Conservation (phyloP, 495 filamentous ascomycete species). For the Penicillium flavigenum region DNA sequence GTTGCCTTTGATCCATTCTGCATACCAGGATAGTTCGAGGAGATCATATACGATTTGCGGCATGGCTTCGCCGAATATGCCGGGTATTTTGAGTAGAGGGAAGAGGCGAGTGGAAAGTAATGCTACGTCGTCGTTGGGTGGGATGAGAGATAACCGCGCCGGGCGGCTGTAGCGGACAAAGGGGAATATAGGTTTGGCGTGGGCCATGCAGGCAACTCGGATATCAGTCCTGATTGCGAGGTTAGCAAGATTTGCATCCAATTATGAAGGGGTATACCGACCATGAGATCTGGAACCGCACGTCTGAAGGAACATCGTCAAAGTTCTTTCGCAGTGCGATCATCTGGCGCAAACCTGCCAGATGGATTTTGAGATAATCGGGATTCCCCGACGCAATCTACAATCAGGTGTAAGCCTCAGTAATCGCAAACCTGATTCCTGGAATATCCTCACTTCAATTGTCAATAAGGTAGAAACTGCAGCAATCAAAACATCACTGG, state of each 20-base stretch:
- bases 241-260: constrained; percentile 12
- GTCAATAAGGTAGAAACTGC: constrained; percentile 47
- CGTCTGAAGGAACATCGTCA: constrained; percentile 40
- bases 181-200: constrained; percentile 48
- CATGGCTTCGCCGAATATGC: constrained; percentile 39
- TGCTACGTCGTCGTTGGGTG: constrained; percentile 38
- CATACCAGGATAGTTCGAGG: constrained; percentile 42
- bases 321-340: constrained; percentile 45
- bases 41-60: constrained; percentile 40
- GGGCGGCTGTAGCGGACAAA: constrained; percentile 44
- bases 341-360: constrained; percentile 50
- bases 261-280: constrained; percentile 16
- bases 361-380: constrained; percentile 48
- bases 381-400: constrained; percentile 48
- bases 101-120: constrained; percentile 39
- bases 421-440: not conserved
- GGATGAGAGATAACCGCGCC: constrained; percentile 34
- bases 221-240: constrained; percentile 42
- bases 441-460: constrained; percentile 40
- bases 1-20: constrained; percentile 43
- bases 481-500: constrained; percentile 48
- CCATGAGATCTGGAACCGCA: constrained; percentile 51
- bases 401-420: not conserved
- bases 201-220: constrained; percentile 46
- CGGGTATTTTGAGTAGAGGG: constrained; percentile 39